Evolutionary conservation across 2,329 filamentous ascomycete genomes (phyloP).

Genomic region (Phaeoacremonium minimum): DNA sequence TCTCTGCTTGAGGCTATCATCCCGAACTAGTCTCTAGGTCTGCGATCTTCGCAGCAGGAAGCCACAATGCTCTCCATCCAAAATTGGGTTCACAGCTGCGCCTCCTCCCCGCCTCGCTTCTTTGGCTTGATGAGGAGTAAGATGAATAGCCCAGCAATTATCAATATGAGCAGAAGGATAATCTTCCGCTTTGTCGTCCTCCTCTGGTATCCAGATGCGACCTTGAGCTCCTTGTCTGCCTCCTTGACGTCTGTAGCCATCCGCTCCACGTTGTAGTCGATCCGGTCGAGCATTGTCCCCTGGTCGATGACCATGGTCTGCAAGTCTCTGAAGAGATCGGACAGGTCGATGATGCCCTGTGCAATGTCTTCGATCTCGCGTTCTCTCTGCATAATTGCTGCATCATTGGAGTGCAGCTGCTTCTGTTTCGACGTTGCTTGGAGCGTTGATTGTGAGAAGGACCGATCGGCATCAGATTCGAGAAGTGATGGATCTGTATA

Average conservation of each 20-base stretch:
- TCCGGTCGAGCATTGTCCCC: constrained; percentile 86
- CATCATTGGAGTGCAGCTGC: constrained; percentile 71
- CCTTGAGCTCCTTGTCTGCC: constrained; percentile 86
- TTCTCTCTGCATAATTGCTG: constrained; percentile 84
- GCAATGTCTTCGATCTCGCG: constrained; percentile 97
- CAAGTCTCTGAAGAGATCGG: constrained; percentile 93
- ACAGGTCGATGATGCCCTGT: constrained; percentile 94
- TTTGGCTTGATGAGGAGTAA: constrained; percentile 78
- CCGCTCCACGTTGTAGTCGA: constrained; percentile 96
- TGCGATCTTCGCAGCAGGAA: no score
- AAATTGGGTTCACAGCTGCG: no score
- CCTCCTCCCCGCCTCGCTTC: constrained; percentile 19
- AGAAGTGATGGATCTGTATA: constrained; percentile 84
- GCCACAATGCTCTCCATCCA: no score
- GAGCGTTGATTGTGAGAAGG: constrained; percentile 84
- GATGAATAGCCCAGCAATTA: constrained; percentile 85
- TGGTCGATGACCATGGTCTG: constrained; percentile 95
- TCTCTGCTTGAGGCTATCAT: no score
- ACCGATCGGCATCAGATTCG: constrained; percentile 91
- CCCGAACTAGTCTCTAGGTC: no score
- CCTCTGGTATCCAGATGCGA: constrained; percentile 85
- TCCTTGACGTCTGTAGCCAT: constrained; percentile 93
- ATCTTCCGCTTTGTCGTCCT: constrained; percentile 87
- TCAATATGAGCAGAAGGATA: constrained; percentile 78
- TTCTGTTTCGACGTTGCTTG: constrained; percentile 70